Evolutionary conservation across 2,329 filamentous ascomycete genomes (phyloP), one percentile per base, ranked within the genome.

Genomic region (Chrysoporthe deuterocubensis): DNA sequence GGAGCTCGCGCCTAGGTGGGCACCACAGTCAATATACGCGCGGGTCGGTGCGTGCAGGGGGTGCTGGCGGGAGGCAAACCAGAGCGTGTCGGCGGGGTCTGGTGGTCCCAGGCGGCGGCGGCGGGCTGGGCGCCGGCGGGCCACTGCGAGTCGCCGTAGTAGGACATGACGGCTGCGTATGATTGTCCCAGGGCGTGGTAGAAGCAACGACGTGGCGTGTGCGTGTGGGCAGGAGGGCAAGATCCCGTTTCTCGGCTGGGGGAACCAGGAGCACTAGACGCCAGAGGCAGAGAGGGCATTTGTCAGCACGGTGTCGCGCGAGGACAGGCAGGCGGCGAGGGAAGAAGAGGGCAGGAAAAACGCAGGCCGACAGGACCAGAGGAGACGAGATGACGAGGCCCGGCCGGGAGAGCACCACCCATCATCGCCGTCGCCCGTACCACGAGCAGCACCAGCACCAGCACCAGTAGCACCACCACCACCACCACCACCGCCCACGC

Each of bases 1-100:
- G 6, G 78, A 79, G 71, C 74, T 79, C 44, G 78, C 74, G 69
- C 76, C 77, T 78, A 67, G 48, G 32, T 62, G 13, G 37, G 42
- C 4, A 21, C 18, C n/a, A 26, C 26, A 26, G 65, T 66, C 34
- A 70, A 59, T 64, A 57, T 34, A 34, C 46, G 21, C 13, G 11
- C 44, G 48, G 44, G 64, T 43, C 59, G 40, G 16, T 2, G 32
- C 21, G 26, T 54, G 21, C 9, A 26, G 3, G n/a, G 44, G 43
- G 56, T 48, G n/a, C 5, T 6, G 58, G 26, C n/a, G 34, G 57
- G 48, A 63, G 43, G 71, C 73, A 54, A 69, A 73, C 74, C 74
- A 42, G 74, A 75, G 59, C 73, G 74, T 52, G 74, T 72, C 1
- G 73, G 73, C 42, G 74, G 74, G 34, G 71, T 71, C 66, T 76